Evolutionary conservation across 345 rosid genomes (phyloP), one percentile per base, ranked within the genome.

Genomic region (Mangifera indica): DNA sequence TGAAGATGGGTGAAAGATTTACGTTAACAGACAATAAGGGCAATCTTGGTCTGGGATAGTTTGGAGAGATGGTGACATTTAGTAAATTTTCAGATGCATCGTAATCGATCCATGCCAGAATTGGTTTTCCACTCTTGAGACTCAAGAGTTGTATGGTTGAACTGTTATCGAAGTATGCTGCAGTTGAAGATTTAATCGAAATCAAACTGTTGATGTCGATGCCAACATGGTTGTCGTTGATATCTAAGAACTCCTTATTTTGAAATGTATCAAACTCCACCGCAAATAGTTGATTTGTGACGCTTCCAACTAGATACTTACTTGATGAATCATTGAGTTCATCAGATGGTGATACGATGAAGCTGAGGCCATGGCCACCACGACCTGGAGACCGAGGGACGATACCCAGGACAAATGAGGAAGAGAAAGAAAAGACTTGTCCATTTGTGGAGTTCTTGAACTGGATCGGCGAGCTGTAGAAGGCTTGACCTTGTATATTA

Each of bases 91-190:
- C 68, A 0, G n/a, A 12, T 3, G 76, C 82, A 68, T 83, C 81
- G 64, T 91, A 91, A 9, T 91, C 93, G 15, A 91, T 77, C 89
- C 90, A 88, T 13, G 72, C 75, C 72, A 86, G 83, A 21, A 86
- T 84, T 1, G 81, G 78, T 1, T 77, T n/a, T 0, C 83, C 87
- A 66, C 89, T 83, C 0, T 62, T 72, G 1, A 91, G 80, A 59
- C 15, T 58, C 72, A 88, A 11, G 49, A 78, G 49, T 20, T 26
- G 14, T 73, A 60, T 72, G 0, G 56, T 64, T 3, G 69, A 79
- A 40, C 13, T 24, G 24, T 72, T 67, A 29, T 58, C 78, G 61
- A 71, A 73, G 44, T 88, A 90, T 0, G 78, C 75, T 2, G 88
- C 84, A 0, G 85, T 8, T 24, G 72, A 49, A 21, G 88, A 73